Evolutionary conservation across 495 filamentous ascomycete genomes (phyloP).

Genomic region (Gamarada debralockiae): DNA sequence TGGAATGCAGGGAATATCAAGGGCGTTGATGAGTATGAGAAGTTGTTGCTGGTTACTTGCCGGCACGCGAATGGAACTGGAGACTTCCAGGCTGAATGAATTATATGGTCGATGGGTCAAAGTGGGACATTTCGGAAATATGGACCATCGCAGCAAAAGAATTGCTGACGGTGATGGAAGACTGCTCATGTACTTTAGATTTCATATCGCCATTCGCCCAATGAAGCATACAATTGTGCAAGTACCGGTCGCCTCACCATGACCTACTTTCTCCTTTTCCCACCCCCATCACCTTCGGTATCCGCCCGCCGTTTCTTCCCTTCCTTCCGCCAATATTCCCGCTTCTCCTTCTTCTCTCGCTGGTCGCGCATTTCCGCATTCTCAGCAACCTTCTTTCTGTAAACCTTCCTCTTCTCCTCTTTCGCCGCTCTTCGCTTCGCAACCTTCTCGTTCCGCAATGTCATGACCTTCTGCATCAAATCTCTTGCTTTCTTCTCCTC

Average conservation of each 20-base stretch:
- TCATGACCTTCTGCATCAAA: slow-evolving; percentile 91
- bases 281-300: slow-evolving; percentile 56
- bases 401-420: slow-evolving; percentile 74
- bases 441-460: slow-evolving; percentile 84
- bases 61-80: neutral
- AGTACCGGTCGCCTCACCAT: neutral
- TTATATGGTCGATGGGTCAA: no score
- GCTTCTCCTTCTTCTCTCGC: slow-evolving; percentile 83
- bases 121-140: no score
- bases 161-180: no score
- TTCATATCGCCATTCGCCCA: no score
- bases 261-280: slow-evolving; percentile 54
- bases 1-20: neutral
- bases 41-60: neutral
- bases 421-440: slow-evolving; percentile 78
- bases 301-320: slow-evolving; percentile 86
- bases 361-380: slow-evolving; percentile 75
- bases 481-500: slow-evolving; percentile 88
- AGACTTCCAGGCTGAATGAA: neutral
- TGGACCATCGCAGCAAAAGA: no score
- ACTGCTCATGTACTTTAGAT: no score
- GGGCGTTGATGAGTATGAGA: neutral
- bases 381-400: slow-evolving; percentile 76
- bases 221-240: no score
- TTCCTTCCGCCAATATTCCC: slow-evolving; percentile 90